Evolutionary conservation across 371 early-diverging fungal species (phyloP).

Genomic region (Lichtheimia ramosa): DNA sequence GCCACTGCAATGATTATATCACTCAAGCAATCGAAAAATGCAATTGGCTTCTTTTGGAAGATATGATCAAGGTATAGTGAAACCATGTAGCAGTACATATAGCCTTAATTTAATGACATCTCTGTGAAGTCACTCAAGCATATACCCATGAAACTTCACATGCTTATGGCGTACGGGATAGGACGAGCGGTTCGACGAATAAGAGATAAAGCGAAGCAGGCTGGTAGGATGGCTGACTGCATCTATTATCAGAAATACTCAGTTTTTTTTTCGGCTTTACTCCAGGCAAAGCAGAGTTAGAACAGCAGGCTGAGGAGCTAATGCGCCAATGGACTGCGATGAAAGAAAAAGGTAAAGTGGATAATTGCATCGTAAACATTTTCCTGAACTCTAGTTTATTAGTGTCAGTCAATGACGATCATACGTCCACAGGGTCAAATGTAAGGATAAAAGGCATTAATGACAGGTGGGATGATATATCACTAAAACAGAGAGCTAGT

Average conservation of each 20-base stretch:
- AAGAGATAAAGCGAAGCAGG: background rate
- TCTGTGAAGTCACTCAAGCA: background rate
- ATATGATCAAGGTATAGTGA: constrained; percentile 1
- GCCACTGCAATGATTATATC: background rate
- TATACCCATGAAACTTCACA: background rate
- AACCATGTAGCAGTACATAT: background rate
- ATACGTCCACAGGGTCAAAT: background rate
- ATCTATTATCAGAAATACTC: background rate
- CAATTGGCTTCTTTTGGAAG: background rate
- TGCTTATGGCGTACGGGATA: background rate
- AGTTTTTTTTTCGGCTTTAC: background rate
- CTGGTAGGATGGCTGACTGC: background rate
- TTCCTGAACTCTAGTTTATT: background rate
- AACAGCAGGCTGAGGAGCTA: background rate
- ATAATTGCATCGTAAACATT: background rate
- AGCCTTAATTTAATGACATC: background rate
- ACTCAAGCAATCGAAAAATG: background rate
- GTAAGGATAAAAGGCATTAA: background rate
- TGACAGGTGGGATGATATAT: background rate
- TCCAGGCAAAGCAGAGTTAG: background rate
- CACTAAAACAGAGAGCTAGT: background rate
- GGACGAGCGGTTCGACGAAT: background rate
- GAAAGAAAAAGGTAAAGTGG: background rate
- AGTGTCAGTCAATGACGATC: background rate
- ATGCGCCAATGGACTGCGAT: background rate